These are phyloP conservation scores for Trichosporon asahii DNA, from an alignment of 1,284 basidiomycete species.

Conservation along the genomic window DNA sequence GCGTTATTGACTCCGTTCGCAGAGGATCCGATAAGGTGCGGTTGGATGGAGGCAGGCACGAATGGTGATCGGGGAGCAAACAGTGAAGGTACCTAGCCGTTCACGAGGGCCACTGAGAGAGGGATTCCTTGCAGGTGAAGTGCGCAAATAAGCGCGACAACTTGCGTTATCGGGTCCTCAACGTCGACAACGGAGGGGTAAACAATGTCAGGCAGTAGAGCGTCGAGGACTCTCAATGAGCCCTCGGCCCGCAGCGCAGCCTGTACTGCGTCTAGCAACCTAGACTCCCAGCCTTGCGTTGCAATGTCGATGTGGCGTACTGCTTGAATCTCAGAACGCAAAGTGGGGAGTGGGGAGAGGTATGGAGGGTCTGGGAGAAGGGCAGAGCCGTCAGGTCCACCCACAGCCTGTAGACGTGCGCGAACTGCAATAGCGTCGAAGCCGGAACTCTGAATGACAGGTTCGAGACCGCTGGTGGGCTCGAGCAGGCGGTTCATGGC, in stretches of 20 bases:
- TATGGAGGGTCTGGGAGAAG: constrained; percentile 2
- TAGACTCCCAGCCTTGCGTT: constrained; percentile 19
- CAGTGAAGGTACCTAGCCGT: constrained; percentile 18
- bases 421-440: constrained; percentile 36
- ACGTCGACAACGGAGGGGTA: constrained; percentile 18
- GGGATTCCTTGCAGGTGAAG: constrained; percentile 16
- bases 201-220: constrained; percentile 21
- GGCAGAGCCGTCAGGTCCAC: constrained; percentile 9
- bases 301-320: constrained; percentile 28
- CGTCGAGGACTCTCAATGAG: constrained; percentile 17
- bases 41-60: not conserved
- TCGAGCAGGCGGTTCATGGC: constrained; percentile 34
- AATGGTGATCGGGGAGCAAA: constrained; percentile 21
- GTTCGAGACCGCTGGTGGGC: constrained; percentile 31
- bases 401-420: constrained; percentile 28
- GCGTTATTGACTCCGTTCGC: not conserved
- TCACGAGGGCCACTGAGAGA: constrained; percentile 16
- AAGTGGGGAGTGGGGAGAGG: constrained; percentile 7
- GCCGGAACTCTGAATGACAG: constrained; percentile 39
- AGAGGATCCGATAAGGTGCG: not conserved
- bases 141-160: constrained; percentile 16
- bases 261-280: constrained; percentile 21
- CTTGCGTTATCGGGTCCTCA: constrained; percentile 14
- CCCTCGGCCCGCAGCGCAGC: constrained; percentile 18
- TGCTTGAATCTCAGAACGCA: constrained; percentile 25